A percentile compares a stretch with the other conserved stretches of the same genome.
Evolutionary conservation across 2,329 filamentous ascomycete genomes (phyloP).

Genomic region (Cytospora chrysosperma): DNA sequence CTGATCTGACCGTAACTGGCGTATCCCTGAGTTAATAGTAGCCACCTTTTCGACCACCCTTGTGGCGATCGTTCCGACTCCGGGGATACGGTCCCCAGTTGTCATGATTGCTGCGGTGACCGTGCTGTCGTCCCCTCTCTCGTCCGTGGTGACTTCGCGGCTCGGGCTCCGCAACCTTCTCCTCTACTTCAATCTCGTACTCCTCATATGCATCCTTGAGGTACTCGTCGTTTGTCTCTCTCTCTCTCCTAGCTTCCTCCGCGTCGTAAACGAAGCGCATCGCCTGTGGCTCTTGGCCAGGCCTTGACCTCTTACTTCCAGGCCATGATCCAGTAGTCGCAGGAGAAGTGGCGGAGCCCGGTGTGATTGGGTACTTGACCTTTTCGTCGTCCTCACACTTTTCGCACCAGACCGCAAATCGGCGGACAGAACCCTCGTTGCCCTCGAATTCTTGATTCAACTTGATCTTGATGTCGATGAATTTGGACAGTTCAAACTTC

Average conservation of each 20-base stretch:
- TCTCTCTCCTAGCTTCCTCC: slow-evolving; percentile 71
- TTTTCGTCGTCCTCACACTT: slow-evolving; percentile 45
- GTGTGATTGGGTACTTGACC: slow-evolving; percentile 35
- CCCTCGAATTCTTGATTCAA: slow-evolving; percentile 79
- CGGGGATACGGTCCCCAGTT: slow-evolving; percentile 24
- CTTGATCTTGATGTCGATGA: slow-evolving; percentile 82
- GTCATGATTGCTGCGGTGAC: slow-evolving; percentile 22
- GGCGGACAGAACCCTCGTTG: slow-evolving; percentile 55
- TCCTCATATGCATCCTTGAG: slow-evolving; percentile 75
- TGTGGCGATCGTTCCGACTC: slow-evolving; percentile 23
- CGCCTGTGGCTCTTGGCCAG: slow-evolving; percentile 59
- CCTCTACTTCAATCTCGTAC: slow-evolving; percentile 75
- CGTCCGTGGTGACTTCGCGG: slow-evolving; percentile 24
- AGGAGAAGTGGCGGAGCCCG: slow-evolving; percentile 40
- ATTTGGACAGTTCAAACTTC: slow-evolving; percentile 69
- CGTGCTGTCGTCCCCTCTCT: slow-evolving; percentile 25
- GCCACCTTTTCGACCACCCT: slow-evolving; percentile 23
- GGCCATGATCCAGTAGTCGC: slow-evolving; percentile 40
- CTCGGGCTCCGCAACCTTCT: slow-evolving; percentile 45
- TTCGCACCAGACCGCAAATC: slow-evolving; percentile 59
- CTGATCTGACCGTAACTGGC: neutral
- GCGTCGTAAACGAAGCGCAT: slow-evolving; percentile 88
- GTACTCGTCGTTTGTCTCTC: slow-evolving; percentile 63
- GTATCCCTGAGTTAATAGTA: slow-evolving; percentile 17
- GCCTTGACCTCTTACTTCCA: slow-evolving; percentile 40